Conservation (phyloP, 2,329 filamentous ascomycete species). For the Scorias spongiosa region DNA sequence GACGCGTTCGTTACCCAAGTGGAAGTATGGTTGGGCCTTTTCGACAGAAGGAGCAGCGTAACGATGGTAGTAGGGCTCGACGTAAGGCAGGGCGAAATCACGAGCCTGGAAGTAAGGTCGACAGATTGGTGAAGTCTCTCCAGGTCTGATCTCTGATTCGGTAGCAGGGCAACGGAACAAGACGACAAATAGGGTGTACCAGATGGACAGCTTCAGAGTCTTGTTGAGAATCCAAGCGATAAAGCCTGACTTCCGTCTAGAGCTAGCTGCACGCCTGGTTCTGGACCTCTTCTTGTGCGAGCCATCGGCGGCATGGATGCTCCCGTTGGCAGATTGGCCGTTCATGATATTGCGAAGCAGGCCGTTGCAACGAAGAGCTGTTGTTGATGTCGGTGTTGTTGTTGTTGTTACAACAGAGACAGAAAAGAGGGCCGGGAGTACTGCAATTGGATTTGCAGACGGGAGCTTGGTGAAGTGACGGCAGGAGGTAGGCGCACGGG, state of each 20-base stretch:
- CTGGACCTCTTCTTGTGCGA: background rate
- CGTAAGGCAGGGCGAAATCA: slow-evolving; percentile 54
- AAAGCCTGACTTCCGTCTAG: slow-evolving; percentile 1
- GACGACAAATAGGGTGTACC: slow-evolving; percentile 72
- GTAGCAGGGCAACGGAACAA: slow-evolving; percentile 69
- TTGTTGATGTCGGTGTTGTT: too few species aligned
- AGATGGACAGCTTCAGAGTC: slow-evolving; percentile 49
- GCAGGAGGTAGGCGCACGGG: too few species aligned
- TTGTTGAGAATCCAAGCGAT: slow-evolving; percentile 15
- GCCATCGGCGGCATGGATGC: slow-evolving; percentile 2
- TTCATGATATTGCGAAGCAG: slow-evolving; percentile 5
- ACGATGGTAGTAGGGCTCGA: slow-evolving; percentile 70
- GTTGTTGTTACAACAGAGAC: too few species aligned
- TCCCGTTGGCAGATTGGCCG: slow-evolving; percentile 7
- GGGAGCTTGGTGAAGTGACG: too few species aligned
- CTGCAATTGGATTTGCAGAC: too few species aligned
- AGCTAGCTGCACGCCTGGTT: background rate
- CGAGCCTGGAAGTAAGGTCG: slow-evolving; percentile 58
- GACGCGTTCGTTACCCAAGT: slow-evolving; percentile 41
- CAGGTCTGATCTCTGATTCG: slow-evolving; percentile 44
- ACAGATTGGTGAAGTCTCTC: slow-evolving; percentile 62
- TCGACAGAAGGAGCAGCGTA: slow-evolving; percentile 78
- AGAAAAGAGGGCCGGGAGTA: too few species aligned
- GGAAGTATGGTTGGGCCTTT: slow-evolving; percentile 55
- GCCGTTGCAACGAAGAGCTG: too few species aligned